A percentile compares a stretch with the other conserved stretches of the same genome.
Conservation (phyloP, 352 stramenopile species). For the Phytophthora rubi region DNA sequence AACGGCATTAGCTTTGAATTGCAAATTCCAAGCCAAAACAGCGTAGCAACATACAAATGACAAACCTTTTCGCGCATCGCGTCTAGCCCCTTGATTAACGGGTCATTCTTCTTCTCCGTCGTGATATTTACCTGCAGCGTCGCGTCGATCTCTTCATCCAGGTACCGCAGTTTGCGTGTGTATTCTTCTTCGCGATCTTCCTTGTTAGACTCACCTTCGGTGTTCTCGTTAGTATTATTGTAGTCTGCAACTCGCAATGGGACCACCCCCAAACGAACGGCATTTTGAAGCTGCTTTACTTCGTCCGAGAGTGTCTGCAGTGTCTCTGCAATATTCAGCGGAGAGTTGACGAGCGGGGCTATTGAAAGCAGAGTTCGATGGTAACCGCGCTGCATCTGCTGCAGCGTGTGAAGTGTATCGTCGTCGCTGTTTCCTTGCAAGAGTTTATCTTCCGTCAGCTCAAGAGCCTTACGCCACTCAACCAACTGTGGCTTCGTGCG, state of each 20-base stretch:
- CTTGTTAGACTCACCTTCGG: constrained; percentile 28
- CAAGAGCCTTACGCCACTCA: constrained; percentile 72
- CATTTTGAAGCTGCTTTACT: constrained; percentile 65
- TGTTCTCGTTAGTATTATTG: constrained; percentile 7
- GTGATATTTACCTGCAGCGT: constrained; percentile 71
- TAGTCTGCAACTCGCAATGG: constrained; percentile 35
- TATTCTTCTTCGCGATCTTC: constrained; percentile 59
- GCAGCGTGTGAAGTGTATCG: constrained; percentile 63
- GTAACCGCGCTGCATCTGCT: constrained; percentile 71
- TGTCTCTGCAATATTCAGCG: constrained; percentile 63
- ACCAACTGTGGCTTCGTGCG: constrained; percentile 66
- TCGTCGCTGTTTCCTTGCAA: constrained; percentile 57
- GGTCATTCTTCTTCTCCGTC: constrained; percentile 83
- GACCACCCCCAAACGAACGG: constrained; percentile 50
- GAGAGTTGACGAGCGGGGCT: constrained; percentile 61
- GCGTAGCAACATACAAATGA: neutral
- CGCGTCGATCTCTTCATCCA: constrained; percentile 72
- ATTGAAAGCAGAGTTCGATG: constrained; percentile 68
- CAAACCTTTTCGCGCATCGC: constrained; percentile 70
- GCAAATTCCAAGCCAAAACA: neutral
- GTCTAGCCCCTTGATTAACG: constrained; percentile 72
- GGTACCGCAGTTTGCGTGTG: constrained; percentile 58
- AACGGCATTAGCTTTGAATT: neutral
- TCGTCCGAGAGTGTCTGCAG: constrained; percentile 62
- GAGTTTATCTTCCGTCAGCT: constrained; percentile 72